phyloP scores from a whole-genome alignment of 306 rosid species.

The Cotoneaster glaucophyllus region DNA sequence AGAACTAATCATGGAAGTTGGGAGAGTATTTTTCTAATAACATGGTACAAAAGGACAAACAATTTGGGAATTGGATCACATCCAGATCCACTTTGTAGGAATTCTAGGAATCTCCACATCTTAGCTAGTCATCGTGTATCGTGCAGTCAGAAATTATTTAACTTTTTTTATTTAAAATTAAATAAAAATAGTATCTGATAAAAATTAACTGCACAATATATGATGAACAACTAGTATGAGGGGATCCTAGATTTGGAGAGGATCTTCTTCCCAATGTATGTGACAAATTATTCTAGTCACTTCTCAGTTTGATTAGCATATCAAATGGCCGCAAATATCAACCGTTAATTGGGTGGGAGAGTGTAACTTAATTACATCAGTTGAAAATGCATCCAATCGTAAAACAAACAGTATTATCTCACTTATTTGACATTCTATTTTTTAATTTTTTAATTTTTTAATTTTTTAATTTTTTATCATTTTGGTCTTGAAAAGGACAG shows the following conservation, averaged over 20 bases:
- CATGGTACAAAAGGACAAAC: not conserved
- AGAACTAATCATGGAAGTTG: not conserved
- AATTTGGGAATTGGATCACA: too few species aligned
- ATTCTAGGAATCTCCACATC: too few species aligned
- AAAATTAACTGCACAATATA: too few species aligned
- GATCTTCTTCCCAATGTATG: too few species aligned
- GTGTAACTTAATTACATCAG: not conserved
- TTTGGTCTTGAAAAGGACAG: constrained; percentile 21
- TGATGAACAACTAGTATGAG: too few species aligned
- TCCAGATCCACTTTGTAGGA: too few species aligned
- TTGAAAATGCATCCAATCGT: not conserved
- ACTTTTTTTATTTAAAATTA: too few species aligned
- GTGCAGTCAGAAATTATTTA: too few species aligned
- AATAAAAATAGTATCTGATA: too few species aligned
- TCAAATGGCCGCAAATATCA: not conserved
- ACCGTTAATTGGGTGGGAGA: not conserved
- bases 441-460: not conserved
- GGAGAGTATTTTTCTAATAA: too few species aligned
- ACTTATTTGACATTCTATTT: not conserved
- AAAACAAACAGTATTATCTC: not conserved
- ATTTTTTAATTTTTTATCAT: not conserved
- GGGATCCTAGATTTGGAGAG: too few species aligned
- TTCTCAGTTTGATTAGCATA: not conserved
- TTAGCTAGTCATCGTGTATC: too few species aligned
- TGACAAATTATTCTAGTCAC: not conserved